phyloP scores from a whole-genome alignment of 805 yeast genomes.

The Yarrowia deformans region DNA sequence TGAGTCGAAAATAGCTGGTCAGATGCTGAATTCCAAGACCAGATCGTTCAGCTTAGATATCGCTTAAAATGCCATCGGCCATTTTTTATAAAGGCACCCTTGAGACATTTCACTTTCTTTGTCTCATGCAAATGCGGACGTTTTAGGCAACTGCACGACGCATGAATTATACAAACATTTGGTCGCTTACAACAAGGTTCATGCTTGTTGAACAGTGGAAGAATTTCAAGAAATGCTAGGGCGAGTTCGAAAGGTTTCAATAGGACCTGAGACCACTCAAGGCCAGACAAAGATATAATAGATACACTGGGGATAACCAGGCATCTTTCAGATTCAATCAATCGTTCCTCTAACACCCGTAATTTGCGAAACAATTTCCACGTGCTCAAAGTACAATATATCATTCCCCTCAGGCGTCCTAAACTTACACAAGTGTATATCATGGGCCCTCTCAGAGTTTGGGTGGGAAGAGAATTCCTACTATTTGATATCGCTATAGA shows the following conservation, averaged over 20 bases:
- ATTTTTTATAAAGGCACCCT: constrained; percentile 31
- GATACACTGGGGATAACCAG: neutral
- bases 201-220: constrained; percentile 15
- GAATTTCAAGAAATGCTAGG: neutral
- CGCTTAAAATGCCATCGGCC: constrained; percentile 26
- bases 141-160: constrained; percentile 38
- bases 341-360: neutral
- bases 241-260: neutral
- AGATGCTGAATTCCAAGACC: constrained; percentile 19
- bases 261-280: too few species aligned
- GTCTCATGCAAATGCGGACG: constrained; percentile 37
- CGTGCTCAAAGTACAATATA: constrained; percentile 28
- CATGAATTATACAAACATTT: constrained; percentile 35
- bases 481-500: neutral
- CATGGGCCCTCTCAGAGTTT: constrained; percentile 12
- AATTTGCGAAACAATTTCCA: neutral
- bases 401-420: constrained; percentile 37
- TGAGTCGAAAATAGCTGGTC: neutral
- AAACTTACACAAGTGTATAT: constrained; percentile 37
- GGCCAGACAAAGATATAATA: neutral
- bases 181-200: constrained; percentile 34
- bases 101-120: constrained; percentile 38
- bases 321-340: neutral
- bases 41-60: constrained; percentile 18
- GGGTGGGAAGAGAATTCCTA: constrained; percentile 9